Percentiles rank a stretch among this genome's conserved stretches.
Conservation (phyloP, 2,329 filamentous ascomycete genomes). For the Berkeleyomyces basicola region DNA sequence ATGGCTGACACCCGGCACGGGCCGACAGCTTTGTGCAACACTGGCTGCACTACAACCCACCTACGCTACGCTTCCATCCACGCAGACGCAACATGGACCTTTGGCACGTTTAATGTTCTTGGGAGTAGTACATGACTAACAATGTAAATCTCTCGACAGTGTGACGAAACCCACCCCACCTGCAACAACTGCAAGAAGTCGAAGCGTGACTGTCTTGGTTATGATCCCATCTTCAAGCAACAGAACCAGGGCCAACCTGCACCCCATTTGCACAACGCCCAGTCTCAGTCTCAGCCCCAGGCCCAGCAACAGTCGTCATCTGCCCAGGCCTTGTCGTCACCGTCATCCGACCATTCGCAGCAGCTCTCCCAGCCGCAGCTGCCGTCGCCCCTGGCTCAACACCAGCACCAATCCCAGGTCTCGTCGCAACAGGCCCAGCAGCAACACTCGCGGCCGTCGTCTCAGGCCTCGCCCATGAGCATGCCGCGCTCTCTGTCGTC, state of each 20-base stretch:
- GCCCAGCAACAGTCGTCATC: conserved; percentile 4
- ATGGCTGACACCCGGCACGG: conserved; percentile 2
- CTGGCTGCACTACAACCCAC: conserved; percentile 8
- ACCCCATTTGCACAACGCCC: conserved; percentile 7
- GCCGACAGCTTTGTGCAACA: background rate
- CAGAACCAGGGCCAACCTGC: conserved; percentile 29
- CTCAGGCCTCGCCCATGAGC: conserved; percentile 5
- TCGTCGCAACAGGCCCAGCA: background rate
- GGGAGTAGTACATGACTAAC: conserved; percentile 14
- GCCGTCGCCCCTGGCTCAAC: background rate
- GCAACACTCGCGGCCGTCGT: conserved; percentile 5
- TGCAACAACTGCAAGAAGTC: conserved; percentile 85
- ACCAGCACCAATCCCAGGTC: background rate
- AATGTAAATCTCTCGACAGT: conserved; percentile 37
- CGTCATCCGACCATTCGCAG: conserved; percentile 7
- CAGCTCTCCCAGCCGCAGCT: background rate
- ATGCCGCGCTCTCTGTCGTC: background rate
- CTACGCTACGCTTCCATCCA: background rate
- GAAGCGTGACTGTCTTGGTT: conserved; percentile 71
- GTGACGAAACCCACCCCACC: conserved; percentile 84
- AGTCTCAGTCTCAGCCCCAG: conserved; percentile 6
- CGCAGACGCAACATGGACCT: background rate
- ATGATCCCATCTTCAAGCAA: conserved; percentile 74
- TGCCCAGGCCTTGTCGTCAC: background rate
- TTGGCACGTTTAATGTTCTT: background rate